Percentiles rank a stretch among this genome's conserved stretches.
phyloP scores from a whole-genome alignment of 768 basidiomycete species.

The Clathrus columnatus region DNA sequence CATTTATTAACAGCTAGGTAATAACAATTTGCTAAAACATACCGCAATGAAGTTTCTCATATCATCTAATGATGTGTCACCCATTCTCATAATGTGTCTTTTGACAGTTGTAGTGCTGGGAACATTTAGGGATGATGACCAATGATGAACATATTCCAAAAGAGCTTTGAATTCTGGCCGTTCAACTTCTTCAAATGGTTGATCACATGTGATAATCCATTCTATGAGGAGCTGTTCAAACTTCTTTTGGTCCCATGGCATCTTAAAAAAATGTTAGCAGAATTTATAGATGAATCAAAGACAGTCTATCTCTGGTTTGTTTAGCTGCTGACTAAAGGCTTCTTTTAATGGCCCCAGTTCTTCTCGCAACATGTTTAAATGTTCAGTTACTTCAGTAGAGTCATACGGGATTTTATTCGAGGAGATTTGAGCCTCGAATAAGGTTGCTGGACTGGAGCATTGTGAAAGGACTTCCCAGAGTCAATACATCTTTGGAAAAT shows the following conservation, averaged over 20 bases:
- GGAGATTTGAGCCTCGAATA: background rate
- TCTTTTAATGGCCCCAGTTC: background rate
- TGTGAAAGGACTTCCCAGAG: conserved; percentile 1
- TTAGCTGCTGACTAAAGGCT: background rate
- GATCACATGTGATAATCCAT: conserved; percentile 8
- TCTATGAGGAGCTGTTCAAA: background rate
- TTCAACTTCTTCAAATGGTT: conserved; percentile 10
- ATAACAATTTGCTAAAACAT: background rate
- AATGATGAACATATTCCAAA: background rate
- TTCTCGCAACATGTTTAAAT: background rate
- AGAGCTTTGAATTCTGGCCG: conserved; percentile 5
- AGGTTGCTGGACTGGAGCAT: background rate
- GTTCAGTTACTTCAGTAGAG: background rate
- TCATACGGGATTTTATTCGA: background rate
- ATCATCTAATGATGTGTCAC: conserved; percentile 8
- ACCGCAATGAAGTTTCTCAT: conserved; percentile 16
- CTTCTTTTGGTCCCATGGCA: conserved; percentile 1
- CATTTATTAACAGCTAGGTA: background rate
- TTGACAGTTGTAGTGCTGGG: conserved; percentile 10
- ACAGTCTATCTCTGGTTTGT: background rate
- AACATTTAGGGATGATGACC: background rate
- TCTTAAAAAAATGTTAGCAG: background rate
- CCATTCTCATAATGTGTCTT: conserved; percentile 16
- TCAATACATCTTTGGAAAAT: background rate
- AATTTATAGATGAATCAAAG: background rate